Evolutionary conservation across 345 rosid genomes (phyloP), one percentile per base, ranked within the genome.

Genomic region (Syzygium grande): DNA sequence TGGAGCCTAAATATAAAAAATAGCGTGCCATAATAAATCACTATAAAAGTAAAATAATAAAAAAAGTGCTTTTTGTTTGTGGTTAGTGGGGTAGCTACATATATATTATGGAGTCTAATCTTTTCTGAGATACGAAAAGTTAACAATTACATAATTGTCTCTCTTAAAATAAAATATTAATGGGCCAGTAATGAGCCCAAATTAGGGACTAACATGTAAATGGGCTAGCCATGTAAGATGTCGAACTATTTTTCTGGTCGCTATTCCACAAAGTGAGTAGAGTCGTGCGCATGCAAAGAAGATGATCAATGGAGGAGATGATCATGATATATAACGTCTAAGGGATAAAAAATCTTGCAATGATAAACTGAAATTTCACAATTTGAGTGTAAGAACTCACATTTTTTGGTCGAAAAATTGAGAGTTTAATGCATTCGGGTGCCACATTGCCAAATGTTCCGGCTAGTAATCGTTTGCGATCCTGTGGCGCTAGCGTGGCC

Each of bases 21-120:
- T 0, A 38, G 5, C 2, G 27, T 0, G 1, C 46, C 3, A 19
- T 9, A 73, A 19, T 17, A 38, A 22, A 38, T 21, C 12, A 38
- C 11, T 10, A 5, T 10, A 19, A 73, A 19, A 38, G 0, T 73
- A 6, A 73, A 73, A 38, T 10, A 38, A 73, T 73, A 9, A 10
- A 0, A 55, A 56, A 9, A 11, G n/a, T 23, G n/a, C 10, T 73
- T 17, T 29, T 73, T 19, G 0, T 16, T 73, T 38, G 17, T 0
- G 13, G 23, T 73, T 38, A 38, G 27, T 73, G 8, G 46, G 19
- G 1, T 38, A 19, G 80, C 80, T 19, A 73, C 22, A 22, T 73
- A 34, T 68, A 4, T 38, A 9, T 30, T 30, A 16, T 30, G 79
- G 43, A 30, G 79, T 68, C 6, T 68, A 22, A 68, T 30, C 12